Evolutionary conservation across 345 rosid species (phyloP), one percentile per base, ranked within the genome.

Genomic region (Carallia pectinifolia): DNA sequence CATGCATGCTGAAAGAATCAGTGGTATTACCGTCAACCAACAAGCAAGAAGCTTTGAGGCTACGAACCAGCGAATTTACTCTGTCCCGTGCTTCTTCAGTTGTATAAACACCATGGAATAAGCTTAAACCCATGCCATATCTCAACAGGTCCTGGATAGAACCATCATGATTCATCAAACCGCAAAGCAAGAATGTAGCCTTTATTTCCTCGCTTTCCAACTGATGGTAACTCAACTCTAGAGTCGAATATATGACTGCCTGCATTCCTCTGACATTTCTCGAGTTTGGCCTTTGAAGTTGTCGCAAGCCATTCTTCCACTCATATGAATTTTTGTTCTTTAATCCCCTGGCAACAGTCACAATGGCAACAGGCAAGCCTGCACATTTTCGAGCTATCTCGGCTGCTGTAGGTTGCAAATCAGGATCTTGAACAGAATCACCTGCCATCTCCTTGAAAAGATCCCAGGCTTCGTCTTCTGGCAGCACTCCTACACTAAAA

Each of bases 1-100:
- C 74, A 53, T 82, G 83, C 71, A 82, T 77, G 44, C 58, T 74
- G 30, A 77, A 62, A 0, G 0, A 1, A 7, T 34, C 31, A n/a
- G 40, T 37, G 7, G 1, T 47, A 16, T 17, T 38, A 64, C 55
- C 27, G 2, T 68, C 64, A n/a, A 64, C 31, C 62, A 76, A 52
- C 59, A 82, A 64, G 64, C 74, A 72, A 47, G 55, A 48, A 8
- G 61, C 48, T 54, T 66, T 75, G 40, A 82, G 79, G 55, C 15
- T 58, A 44, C 33, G 23, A 5, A 77, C 23, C 48, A 67, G 58
- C 1, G 12, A 10, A 9, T 53, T 31, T 19, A 71, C 0, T 12
- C 65, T 60, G 34, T 61, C n/a, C 18, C 72, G 58, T 30, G 39
- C 69, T 7, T 58, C 65, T 30, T 76, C 61, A 2, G 79, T 0